phyloP scores from a whole-genome alignment of 257 asterid species.

The Solanum habrochaites region DNA sequence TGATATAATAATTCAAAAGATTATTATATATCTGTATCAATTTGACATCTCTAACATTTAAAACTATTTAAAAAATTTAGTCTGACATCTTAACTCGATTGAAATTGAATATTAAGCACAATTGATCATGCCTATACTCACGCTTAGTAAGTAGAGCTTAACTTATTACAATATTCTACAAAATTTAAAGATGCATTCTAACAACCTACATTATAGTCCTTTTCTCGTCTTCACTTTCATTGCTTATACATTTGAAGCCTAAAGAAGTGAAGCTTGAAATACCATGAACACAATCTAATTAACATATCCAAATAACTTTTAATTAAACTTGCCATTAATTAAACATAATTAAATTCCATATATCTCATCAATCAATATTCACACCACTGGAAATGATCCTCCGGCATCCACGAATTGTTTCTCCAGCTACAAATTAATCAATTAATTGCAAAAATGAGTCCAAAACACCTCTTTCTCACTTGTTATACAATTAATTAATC shows the following conservation, averaged over 20 bases:
- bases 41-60: not conserved
- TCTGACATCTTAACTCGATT: not conserved
- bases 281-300: not conserved
- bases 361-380: not conserved
- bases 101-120: no score
- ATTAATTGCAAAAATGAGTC: not conserved
- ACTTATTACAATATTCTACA: not conserved
- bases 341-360: not conserved
- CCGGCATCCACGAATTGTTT: conserved; percentile 26
- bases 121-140: not conserved
- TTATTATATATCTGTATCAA: not conserved
- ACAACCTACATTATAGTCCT: not conserved
- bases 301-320: not conserved
- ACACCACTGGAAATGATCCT: conserved; percentile 20
- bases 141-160: not conserved
- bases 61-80: no score
- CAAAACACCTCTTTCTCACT: not conserved
- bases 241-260: not conserved
- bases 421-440: conserved; percentile 18
- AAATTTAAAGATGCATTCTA: not conserved
- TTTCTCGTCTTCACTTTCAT: not conserved
- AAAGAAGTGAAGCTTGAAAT: not conserved
- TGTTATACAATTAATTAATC: not conserved
- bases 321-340: not conserved
- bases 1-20: not conserved